Conservation (phyloP, 2,329 filamentous ascomycete genomes). For the Trichoderma polysporum region DNA sequence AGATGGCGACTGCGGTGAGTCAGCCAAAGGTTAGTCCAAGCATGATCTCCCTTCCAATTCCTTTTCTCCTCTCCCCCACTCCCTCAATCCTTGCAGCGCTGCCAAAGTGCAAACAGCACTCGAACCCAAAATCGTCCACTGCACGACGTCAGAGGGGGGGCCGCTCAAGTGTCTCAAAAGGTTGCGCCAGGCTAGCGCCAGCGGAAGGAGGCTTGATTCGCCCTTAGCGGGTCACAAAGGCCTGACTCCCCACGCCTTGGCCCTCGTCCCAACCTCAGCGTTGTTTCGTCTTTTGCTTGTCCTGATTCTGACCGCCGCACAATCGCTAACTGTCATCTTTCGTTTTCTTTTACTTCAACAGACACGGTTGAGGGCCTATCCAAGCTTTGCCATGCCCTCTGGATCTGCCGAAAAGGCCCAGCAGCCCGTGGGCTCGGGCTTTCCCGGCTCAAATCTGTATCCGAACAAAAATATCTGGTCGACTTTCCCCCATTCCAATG, state of each 20-base stretch:
- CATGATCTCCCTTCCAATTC: constrained; percentile 1
- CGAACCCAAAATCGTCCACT: constrained; percentile 7
- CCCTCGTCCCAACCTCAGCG: constrained; percentile 20
- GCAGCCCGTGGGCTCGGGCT: constrained; percentile 43
- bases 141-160: constrained; percentile 36
- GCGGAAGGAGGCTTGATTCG: constrained; percentile 31
- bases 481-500: constrained; percentile 33
- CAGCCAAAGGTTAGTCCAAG: constrained; percentile 1
- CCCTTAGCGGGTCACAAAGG: constrained; percentile 27
- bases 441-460: constrained; percentile 39
- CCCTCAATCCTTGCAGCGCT: constrained; percentile 1
- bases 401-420: constrained; percentile 34
- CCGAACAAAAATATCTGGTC: constrained; percentile 40
- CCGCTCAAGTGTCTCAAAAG: constrained; percentile 38
- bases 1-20: constrained; percentile 43
- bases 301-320: constrained; percentile 26
- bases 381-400: constrained; percentile 40
- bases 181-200: constrained; percentile 36
- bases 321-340: constrained; percentile 23
- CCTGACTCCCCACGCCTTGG: constrained; percentile 22
- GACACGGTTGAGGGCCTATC: constrained; percentile 41
- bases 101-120: constrained; percentile 17
- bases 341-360: constrained; percentile 25
- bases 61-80: constrained; percentile 14
- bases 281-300: constrained; percentile 16